Evolutionary conservation across 345 rosid genomes (phyloP).

Genomic region (Moringa oleifera): DNA sequence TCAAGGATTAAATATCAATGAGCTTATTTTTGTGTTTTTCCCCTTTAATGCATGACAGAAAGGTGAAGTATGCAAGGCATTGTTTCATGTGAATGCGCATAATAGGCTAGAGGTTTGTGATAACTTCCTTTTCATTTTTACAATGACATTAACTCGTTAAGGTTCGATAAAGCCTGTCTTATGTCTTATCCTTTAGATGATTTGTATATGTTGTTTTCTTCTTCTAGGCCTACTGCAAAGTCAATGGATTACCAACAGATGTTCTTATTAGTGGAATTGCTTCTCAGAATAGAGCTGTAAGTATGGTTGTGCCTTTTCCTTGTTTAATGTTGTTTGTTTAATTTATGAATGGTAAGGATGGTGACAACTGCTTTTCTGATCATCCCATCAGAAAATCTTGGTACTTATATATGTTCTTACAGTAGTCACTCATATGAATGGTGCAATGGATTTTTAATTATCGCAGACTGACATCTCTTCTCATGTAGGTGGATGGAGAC

Average conservation of each 20-base stretch:
- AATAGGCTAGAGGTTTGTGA: slow-evolving; percentile 67
- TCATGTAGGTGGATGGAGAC: slow-evolving; percentile 76
- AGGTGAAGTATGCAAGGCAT: slow-evolving; percentile 66
- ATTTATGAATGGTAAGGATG: neutral
- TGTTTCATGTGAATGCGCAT: slow-evolving; percentile 79
- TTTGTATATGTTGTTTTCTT: neutral
- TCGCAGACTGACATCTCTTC: neutral
- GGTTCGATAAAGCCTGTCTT: neutral
- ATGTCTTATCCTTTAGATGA: slow-evolving; percentile 1
- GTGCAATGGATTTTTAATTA: neutral
- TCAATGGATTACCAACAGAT: slow-evolving; percentile 81
- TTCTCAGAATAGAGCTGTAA: slow-evolving; percentile 89
- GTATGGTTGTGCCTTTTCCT: slow-evolving; percentile 19
- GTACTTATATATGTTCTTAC: too few relatives aligned
- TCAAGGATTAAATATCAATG: neutral
- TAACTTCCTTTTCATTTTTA: slow-evolving; percentile 3
- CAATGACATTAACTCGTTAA: neutral
- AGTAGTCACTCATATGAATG: too few relatives aligned
- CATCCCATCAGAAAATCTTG: too few relatives aligned
- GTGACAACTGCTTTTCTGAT: neutral
- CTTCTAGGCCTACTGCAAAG: slow-evolving; percentile 86
- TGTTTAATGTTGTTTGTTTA: neutral
- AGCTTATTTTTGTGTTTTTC: slow-evolving; percentile 4
- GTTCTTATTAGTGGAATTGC: slow-evolving; percentile 64
- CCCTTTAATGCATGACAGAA: slow-evolving; percentile 39